These are phyloP conservation scores for Chlorencoelia australis DNA, from an alignment of 2,329 filamentous ascomycete species.

Conservation along the genomic window DNA sequence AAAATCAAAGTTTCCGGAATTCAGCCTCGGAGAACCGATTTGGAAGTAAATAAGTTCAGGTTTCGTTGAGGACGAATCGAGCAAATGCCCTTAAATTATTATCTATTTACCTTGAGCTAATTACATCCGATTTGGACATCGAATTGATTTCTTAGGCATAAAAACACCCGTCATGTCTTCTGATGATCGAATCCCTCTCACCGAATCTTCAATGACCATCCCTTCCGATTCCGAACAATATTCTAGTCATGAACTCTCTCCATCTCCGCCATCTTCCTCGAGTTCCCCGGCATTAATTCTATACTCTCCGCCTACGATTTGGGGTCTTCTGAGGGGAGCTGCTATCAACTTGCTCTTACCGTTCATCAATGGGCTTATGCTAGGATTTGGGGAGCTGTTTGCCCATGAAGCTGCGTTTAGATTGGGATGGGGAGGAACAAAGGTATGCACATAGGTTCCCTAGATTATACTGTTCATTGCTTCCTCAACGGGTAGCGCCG, in stretches of 20 bases:
- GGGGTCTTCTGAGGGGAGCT: conserved; percentile 75
- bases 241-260: conserved; percentile 51
- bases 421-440: conserved; percentile 87
- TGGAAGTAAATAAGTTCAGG: no score
- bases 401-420: conserved; percentile 92
- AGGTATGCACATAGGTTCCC: no score
- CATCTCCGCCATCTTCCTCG: conserved; percentile 50
- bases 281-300: conserved; percentile 63
- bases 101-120: no score
- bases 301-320: conserved; percentile 81
- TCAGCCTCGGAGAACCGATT: no score
- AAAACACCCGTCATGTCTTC: conserved; percentile 38
- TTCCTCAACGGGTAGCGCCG: no score
- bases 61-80: no score
- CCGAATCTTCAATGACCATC: conserved; percentile 67
- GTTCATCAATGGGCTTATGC: conserved; percentile 96
- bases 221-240: conserved; percentile 79
- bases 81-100: no score
- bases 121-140: no score
- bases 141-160: no score
- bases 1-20: no score
- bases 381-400: conserved; percentile 93
- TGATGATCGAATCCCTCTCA: conserved; percentile 43
- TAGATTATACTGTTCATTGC: no score
- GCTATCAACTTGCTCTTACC: conserved; percentile 94